Evolutionary conservation across 1,284 basidiomycete species (phyloP).

Genomic region (Athelia psychrophila): DNA sequence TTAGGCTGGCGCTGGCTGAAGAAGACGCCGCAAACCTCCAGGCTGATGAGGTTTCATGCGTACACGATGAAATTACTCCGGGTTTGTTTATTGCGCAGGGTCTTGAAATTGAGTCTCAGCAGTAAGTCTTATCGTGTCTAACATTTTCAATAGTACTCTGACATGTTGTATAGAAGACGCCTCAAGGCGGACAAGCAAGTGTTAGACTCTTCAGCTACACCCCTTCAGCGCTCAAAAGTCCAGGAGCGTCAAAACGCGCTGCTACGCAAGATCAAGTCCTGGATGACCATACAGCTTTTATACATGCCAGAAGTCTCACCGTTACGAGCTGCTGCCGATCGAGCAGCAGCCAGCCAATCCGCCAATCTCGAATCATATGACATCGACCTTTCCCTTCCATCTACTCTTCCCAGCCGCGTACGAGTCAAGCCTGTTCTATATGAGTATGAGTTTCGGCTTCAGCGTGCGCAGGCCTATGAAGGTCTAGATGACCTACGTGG

Average conservation of each 20-base stretch:
- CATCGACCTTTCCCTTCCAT: no score
- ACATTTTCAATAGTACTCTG: not conserved
- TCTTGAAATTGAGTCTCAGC: not conserved
- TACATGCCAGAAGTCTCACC: not conserved
- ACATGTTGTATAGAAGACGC: not conserved
- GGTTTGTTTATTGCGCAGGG: not conserved
- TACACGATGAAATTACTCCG: not conserved
- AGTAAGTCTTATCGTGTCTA: not conserved
- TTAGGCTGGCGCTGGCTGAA: not conserved
- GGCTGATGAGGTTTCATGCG: not conserved
- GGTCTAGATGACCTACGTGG: not conserved
- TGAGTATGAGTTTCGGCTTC: not conserved
- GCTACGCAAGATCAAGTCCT: not conserved
- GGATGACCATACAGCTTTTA: not conserved
- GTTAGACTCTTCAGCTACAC: not conserved
- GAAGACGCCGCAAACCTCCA: not conserved
- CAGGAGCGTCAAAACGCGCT: not conserved
- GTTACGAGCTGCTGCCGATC: not conserved
- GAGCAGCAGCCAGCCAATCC: not conserved
- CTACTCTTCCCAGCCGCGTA: no score
- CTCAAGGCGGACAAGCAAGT: not conserved
- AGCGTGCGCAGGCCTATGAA: not conserved
- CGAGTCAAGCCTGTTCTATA: no score
- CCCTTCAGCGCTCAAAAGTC: not conserved
- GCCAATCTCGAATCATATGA: not conserved